Percentiles rank a stretch among this genome's conserved stretches.
Evolutionary conservation across 1,284 basidiomycete species (phyloP).

Genomic region (Apiotrichum veenhuisii): DNA sequence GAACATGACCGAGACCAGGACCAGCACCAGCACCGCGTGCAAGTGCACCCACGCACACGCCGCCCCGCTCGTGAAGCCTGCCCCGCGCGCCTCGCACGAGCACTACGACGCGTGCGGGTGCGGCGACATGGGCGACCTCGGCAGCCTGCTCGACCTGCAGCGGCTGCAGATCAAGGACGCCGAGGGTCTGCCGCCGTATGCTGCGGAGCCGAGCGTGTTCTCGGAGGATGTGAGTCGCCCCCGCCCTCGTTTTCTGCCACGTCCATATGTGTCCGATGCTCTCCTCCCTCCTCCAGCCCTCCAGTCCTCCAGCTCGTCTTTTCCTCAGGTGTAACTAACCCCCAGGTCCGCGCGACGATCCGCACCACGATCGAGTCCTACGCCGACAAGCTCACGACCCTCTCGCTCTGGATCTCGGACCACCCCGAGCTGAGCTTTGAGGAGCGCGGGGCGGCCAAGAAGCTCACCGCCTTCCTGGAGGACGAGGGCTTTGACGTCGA

Average conservation of each 20-base stretch:
- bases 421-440: conserved; percentile 30
- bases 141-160: neutral
- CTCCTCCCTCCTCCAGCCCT: too few species aligned
- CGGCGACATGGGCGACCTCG: neutral
- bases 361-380: conserved; percentile 4
- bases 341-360: conserved; percentile 15
- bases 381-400: conserved; percentile 12
- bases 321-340: neutral
- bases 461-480: conserved; percentile 58
- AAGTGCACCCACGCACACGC: neutral
- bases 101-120: conserved; percentile 3
- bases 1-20: too few species aligned
- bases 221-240: neutral
- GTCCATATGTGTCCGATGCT: too few species aligned
- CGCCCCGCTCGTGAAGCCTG: neutral
- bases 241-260: too few species aligned
- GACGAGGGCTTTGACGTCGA: conserved; percentile 60
- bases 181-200: neutral
- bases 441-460: conserved; percentile 56
- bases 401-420: conserved; percentile 26
- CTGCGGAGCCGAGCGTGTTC: neutral
- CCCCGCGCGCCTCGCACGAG: neutral
- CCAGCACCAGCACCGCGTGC: too few species aligned
- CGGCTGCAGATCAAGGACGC: neutral
- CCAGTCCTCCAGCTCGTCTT: too few species aligned